Conservation (phyloP, 73 alveolate species). For the Symbiodinium pilosum region DNA sequence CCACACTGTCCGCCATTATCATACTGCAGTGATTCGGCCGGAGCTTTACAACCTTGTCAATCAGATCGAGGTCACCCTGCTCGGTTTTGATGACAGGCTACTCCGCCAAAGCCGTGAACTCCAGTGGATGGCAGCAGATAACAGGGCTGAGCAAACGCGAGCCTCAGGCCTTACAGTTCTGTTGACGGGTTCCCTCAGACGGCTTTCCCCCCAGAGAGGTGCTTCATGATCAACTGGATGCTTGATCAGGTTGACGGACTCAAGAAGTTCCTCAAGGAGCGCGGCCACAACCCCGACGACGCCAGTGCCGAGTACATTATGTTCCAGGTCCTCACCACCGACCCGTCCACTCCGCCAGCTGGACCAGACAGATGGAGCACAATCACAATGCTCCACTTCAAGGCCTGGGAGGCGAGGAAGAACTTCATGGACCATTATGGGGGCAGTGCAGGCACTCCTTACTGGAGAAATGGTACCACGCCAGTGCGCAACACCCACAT, state of each 20-base stretch:
- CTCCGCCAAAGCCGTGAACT: too few relatives aligned
- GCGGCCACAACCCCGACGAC: not conserved
- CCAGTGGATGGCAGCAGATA: not conserved
- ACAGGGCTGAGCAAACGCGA: not conserved
- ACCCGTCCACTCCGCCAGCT: not conserved
- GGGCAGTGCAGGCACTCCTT: not conserved
- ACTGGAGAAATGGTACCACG: not conserved
- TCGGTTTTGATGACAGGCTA: not conserved
- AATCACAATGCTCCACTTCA: not conserved
- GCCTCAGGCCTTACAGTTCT: not conserved
- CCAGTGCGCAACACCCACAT: not conserved
- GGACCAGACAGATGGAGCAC: not conserved
- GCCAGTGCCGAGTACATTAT: not conserved
- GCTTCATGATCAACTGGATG: not conserved
- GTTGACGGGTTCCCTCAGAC: not conserved
- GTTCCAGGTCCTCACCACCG: not conserved
- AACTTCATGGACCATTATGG: not conserved
- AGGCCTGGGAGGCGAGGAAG: not conserved
- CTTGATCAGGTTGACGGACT: not conserved
- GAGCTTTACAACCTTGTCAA: not conserved
- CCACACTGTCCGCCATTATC: not conserved
- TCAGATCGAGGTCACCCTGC: not conserved
- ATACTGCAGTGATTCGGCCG: not conserved
- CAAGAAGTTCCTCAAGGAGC: not conserved
- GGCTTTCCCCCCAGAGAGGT: not conserved